Base-by-base conservation (phyloP, 352 stramenopile species). In the Phytophthora nicotianae region DNA sequence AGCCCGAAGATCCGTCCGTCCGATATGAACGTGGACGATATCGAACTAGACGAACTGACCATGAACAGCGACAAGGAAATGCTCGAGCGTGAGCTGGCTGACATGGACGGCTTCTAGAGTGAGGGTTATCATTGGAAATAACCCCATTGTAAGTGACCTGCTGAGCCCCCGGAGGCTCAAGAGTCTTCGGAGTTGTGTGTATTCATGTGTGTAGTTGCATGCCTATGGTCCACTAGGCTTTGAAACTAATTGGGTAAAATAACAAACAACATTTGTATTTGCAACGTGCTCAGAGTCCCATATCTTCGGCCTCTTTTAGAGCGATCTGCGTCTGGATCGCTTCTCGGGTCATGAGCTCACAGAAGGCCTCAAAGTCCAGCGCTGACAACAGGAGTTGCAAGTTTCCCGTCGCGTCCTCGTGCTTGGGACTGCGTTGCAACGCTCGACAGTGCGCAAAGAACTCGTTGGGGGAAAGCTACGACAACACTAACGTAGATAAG, bases 11-110 rank as follows among this genome's bases (percentile, higher is more conserved):
- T 90, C 46, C 81, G 79, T 32, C 75, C 72, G 4, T 89, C 81
- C 5, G 83, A 92, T 54, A 90, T 92, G 83, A 78, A 92, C 38
- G 72, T 89, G 17, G 81, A 88, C 53, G 70, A 79, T 14, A 66
- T 86, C 1, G 79, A 88, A 60, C 60, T 88, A 43, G 77, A 76
- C 37, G 65, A 76, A 29, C 51, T 77, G 35, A 84, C 77, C 16
- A 81, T 89, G 49, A 76, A 83, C 52, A 67, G 69, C 48, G 81
- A 90, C 54, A 79, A 86, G 37, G 83, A 83, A 32, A 62, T 88
- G 57, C 71, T 92, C 16, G 83, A 89, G 19, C 79, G 74, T 3
- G 83, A 92, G 49, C 77, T 92, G 4, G 70, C 77, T 16, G 78
- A 81, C 26, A 72, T 85, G 58, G 79, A 89, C 17, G 63, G 60